phyloP scores from a whole-genome alignment of 345 rosid species.

The Sonneratia alba region DNA sequence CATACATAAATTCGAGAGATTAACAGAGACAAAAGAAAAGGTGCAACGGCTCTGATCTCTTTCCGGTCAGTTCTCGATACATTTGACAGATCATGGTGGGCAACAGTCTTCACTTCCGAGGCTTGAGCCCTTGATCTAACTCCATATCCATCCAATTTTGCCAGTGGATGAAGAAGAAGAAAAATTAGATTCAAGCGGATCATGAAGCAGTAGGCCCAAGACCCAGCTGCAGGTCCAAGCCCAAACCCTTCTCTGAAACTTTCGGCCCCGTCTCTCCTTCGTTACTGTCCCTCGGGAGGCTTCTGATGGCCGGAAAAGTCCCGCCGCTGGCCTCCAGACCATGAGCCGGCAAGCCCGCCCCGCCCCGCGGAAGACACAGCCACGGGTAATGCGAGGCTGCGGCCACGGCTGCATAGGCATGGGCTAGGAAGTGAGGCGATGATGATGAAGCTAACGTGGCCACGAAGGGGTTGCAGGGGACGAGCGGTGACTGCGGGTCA shows the following conservation, averaged over 20 bases:
- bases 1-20: too few relatives aligned
- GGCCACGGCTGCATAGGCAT: neutral
- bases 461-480: constrained; percentile 34
- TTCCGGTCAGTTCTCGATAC: too few relatives aligned
- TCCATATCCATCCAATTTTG: neutral
- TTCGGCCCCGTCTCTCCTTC: constrained; percentile 15
- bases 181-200: neutral
- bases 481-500: constrained; percentile 11
- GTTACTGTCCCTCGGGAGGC: neutral
- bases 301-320: constrained; percentile 23
- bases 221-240: constrained; percentile 70
- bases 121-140: neutral
- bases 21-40: too few relatives aligned
- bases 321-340: constrained; percentile 9
- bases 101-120: neutral
- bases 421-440: constrained; percentile 44
- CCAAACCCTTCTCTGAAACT: constrained; percentile 36
- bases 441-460: constrained; percentile 35
- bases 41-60: too few relatives aligned
- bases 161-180: neutral
- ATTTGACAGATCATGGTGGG: too few relatives aligned
- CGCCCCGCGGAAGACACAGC: constrained; percentile 24
- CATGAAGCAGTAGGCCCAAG: constrained; percentile 57
- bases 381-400: constrained; percentile 20
- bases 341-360: constrained; percentile 13